phyloP scores from a whole-genome alignment of 495 filamentous ascomycete species.

The Penicillium ucsense region DNA sequence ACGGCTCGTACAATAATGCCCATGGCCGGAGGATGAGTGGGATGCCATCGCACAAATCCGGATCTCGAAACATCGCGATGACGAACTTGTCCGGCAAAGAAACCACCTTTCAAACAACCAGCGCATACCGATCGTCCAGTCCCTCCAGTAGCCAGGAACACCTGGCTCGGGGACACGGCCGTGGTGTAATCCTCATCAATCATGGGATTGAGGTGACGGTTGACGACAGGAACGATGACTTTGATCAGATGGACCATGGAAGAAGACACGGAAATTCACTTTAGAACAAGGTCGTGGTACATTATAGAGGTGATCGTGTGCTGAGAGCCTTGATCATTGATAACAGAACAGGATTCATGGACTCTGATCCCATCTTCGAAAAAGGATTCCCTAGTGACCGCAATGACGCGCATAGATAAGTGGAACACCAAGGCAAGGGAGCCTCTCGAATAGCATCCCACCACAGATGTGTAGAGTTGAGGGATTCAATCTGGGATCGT shows the following conservation, averaged over 20 bases:
- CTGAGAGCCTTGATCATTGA: too few relatives aligned
- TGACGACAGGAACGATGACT: background rate
- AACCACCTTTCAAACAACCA: slow-evolving; percentile 1
- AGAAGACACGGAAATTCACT: background rate
- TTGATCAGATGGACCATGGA: background rate
- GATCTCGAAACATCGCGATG: slow-evolving; percentile 2
- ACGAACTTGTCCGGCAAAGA: background rate
- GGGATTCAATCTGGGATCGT: too few relatives aligned
- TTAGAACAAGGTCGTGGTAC: too few relatives aligned
- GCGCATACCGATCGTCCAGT: slow-evolving; percentile 6
- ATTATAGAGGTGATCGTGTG: too few relatives aligned
- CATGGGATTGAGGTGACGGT: background rate
- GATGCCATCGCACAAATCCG: slow-evolving; percentile 3
- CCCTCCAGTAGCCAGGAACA: slow-evolving; percentile 10
- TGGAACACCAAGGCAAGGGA: too few relatives aligned
- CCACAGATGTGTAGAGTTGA: too few relatives aligned
- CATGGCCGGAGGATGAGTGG: slow-evolving; percentile 1
- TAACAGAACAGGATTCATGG: too few relatives aligned
- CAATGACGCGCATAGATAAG: too few relatives aligned
- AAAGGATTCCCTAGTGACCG: too few relatives aligned
- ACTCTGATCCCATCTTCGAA: too few relatives aligned
- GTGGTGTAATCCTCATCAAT: background rate
- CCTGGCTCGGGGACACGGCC: background rate
- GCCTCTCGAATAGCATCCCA: too few relatives aligned
- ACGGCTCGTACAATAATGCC: slow-evolving; percentile 4